phyloP scores from a whole-genome alignment of 1,284 basidiomycete species.

The Mycosarcoma maydis region DNA sequence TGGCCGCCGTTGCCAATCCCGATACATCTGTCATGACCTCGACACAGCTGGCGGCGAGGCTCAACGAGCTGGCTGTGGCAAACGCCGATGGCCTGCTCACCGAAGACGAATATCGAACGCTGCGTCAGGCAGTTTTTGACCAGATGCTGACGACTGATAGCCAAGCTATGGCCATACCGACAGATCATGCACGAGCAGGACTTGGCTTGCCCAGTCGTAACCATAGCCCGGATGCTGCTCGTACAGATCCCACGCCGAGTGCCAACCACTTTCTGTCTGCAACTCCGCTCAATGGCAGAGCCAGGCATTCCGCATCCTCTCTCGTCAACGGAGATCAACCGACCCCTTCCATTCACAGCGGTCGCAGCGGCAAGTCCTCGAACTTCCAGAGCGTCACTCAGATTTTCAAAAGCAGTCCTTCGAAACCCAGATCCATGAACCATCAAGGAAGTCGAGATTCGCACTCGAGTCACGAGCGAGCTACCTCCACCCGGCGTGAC shows the following conservation, averaged over 20 bases:
- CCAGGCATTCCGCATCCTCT: slow-evolving; percentile 11
- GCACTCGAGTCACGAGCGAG: slow-evolving; percentile 3
- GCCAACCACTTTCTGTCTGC: neutral
- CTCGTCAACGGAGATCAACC: slow-evolving; percentile 7
- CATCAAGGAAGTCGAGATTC: slow-evolving; percentile 25
- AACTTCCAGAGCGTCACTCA: slow-evolving; percentile 18
- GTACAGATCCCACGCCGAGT: neutral
- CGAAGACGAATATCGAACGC: slow-evolving; percentile 53
- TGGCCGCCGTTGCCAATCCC: neutral
- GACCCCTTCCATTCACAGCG: slow-evolving; percentile 21
- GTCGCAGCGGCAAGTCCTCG: slow-evolving; percentile 18
- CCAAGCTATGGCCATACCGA: slow-evolving; percentile 29
- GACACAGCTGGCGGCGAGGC: slow-evolving; percentile 38
- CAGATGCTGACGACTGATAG: slow-evolving; percentile 37
- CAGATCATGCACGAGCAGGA: slow-evolving; percentile 11
- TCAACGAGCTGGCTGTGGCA: slow-evolving; percentile 60
- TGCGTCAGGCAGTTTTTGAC: slow-evolving; percentile 53
- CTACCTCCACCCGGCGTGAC: slow-evolving; percentile 13
- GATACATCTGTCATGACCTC: slow-evolving; percentile 36
- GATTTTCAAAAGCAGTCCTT: slow-evolving; percentile 4
- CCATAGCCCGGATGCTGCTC: neutral
- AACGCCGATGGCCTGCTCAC: slow-evolving; percentile 56
- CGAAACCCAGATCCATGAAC: neutral
- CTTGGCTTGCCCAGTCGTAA: neutral
- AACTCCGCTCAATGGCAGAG: neutral